A percentile compares a stretch with the other conserved stretches of the same genome.
phyloP scores from a whole-genome alignment of 106 monocot genomes.

The Amphibolis antarctica region DNA sequence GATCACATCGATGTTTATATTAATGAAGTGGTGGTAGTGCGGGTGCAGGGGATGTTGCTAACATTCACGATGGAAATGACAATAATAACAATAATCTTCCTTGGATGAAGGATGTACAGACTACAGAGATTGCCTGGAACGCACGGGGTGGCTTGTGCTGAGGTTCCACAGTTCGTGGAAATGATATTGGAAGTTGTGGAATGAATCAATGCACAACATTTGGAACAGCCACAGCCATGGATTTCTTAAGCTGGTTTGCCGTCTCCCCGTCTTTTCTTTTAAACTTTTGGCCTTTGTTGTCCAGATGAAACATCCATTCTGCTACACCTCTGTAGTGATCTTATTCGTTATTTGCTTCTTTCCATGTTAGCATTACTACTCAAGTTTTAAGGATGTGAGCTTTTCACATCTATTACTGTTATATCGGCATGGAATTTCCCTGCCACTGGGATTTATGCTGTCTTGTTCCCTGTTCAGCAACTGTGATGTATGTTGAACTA shows the following conservation, averaged over 20 bases:
- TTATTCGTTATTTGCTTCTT: not conserved
- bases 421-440: not conserved
- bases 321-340: not conserved
- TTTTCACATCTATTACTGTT: not conserved
- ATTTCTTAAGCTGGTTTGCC: conserved; percentile 90
- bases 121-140: too few relatives aligned
- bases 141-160: too few relatives aligned
- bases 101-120: too few relatives aligned
- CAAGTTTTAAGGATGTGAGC: not conserved
- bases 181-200: conserved; percentile 62
- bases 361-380: not conserved
- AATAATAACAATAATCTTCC: too few relatives aligned
- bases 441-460: not conserved
- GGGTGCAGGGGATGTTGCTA: too few relatives aligned
- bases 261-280: conserved; percentile 71
- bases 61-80: too few relatives aligned
- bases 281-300: conserved; percentile 84
- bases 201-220: conserved; percentile 72
- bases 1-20: too few relatives aligned
- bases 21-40: too few relatives aligned
- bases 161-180: conserved; percentile 80
- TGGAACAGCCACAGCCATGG: conserved; percentile 93
- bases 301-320: conserved; percentile 26
- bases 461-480: not conserved
- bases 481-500: not conserved